Evolutionary conservation across 202 grass and related monocot genomes (phyloP).

Genomic region (Brachypodium distachyon): DNA sequence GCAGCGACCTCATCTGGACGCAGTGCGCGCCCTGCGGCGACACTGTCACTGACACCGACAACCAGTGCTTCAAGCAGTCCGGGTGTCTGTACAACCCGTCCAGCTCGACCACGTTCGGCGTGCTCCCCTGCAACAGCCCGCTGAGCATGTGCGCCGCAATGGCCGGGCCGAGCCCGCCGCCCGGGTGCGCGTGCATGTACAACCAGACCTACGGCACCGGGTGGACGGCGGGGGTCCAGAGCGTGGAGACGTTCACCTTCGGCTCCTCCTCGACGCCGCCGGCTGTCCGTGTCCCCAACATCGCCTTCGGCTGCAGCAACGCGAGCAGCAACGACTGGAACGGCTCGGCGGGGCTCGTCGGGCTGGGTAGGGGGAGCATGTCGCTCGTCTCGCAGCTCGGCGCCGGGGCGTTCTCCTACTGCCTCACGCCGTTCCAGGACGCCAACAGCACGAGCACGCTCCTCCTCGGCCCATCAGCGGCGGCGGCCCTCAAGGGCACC

Average conservation of each 20-base stretch:
- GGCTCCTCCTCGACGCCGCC: conserved; percentile 13
- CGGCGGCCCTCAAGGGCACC: conserved; percentile 18
- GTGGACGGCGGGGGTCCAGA: conserved; percentile 36
- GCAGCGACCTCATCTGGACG: conserved; percentile 83
- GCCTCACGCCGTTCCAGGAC: conserved; percentile 53
- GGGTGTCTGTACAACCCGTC: conserved; percentile 41
- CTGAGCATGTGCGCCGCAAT: conserved; percentile 23
- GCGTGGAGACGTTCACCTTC: conserved; percentile 59
- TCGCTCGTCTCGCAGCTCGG: conserved; percentile 61
- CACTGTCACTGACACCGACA: too few species aligned
- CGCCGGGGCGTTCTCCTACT: conserved; percentile 61
- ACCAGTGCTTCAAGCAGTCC: conserved; percentile 44
- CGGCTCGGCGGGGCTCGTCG: conserved; percentile 49
- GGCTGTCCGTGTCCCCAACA: neutral
- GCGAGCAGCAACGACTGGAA: conserved; percentile 30
- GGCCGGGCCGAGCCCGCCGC: neutral
- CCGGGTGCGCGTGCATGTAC: conserved; percentile 35
- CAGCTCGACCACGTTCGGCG: conserved; percentile 42
- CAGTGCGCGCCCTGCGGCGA: conserved; percentile 54
- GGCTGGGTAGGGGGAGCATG: conserved; percentile 23
- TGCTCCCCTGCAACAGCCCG: conserved; percentile 50
- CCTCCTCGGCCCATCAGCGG: conserved; percentile 40
- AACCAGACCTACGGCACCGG: conserved; percentile 37
- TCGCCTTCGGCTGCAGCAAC: conserved; percentile 57
- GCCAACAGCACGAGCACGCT: conserved; percentile 43